Conservation (phyloP, 2,329 filamentous ascomycete species). For the Aspergillus versicolor region DNA sequence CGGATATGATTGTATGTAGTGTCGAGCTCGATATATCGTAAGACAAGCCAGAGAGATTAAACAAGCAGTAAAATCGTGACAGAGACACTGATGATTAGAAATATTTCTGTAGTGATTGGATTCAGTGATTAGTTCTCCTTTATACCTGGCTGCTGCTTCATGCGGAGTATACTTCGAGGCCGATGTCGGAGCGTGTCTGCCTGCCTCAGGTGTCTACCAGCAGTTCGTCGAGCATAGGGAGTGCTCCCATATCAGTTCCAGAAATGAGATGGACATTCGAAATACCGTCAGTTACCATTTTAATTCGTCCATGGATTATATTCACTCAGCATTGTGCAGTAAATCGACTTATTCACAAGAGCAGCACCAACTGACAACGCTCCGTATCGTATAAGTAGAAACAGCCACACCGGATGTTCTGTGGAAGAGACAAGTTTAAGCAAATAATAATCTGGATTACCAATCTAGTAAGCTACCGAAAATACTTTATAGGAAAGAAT, state of each 20-base stretch:
- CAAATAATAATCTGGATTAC: no score
- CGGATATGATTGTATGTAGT: not conserved
- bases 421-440: no score
- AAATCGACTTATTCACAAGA: no score
- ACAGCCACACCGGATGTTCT: no score
- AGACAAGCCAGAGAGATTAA: not conserved
- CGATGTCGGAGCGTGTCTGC: not conserved
- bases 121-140: not conserved
- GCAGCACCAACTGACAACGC: no score
- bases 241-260: not conserved
- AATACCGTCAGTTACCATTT: constrained; percentile 30
- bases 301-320: constrained; percentile 22
- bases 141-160: not conserved
- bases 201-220: not conserved
- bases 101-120: not conserved
- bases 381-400: no score
- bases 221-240: no score
- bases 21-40: not conserved
- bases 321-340: no score
- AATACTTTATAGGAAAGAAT: no score
- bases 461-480: no score
- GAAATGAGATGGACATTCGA: no score
- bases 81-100: not conserved
- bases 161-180: not conserved
- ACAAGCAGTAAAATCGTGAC: not conserved